Conservation (phyloP, 177 flowering plant species). For the Tripterygium wilfordii region DNA sequence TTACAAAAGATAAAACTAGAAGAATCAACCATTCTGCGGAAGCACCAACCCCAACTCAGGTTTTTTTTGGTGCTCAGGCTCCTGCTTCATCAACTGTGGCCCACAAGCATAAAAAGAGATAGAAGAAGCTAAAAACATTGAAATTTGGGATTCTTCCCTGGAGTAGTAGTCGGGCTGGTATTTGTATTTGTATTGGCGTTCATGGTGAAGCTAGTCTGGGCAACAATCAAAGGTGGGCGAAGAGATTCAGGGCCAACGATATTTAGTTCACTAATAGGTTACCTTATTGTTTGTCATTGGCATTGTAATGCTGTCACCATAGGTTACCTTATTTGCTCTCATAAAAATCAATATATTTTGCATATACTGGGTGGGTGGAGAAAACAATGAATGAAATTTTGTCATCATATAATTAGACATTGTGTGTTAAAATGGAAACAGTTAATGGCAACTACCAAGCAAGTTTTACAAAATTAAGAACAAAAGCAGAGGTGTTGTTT, state of each 20-base stretch:
- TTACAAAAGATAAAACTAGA: constrained; percentile 37
- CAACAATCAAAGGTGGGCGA: constrained; percentile 31
- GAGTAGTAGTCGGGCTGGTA: constrained; percentile 45
- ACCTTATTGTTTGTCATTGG: too few relatives aligned
- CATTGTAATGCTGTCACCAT: too few relatives aligned
- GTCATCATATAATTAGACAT: too few relatives aligned
- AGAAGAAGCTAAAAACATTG: constrained; percentile 28
- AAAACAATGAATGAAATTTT: too few relatives aligned
- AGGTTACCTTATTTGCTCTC: too few relatives aligned
- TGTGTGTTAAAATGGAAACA: too few relatives aligned
- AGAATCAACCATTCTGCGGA: constrained; percentile 8
- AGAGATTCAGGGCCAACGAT: constrained; percentile 41
- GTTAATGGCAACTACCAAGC: too few relatives aligned
- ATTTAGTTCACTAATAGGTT: constrained; percentile 67
- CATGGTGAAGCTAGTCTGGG: constrained; percentile 34
- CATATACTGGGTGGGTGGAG: too few relatives aligned
- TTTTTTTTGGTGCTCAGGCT: constrained; percentile 7
- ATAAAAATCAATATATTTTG: too few relatives aligned
- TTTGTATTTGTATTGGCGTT: constrained; percentile 48
- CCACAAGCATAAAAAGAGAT: constrained; percentile 12
- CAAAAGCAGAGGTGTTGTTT: too few relatives aligned
- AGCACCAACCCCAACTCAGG: constrained; percentile 6
- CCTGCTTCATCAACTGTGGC: constrained; percentile 22
- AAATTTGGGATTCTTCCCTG: constrained; percentile 63
- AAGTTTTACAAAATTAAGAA: too few relatives aligned